These are phyloP conservation scores for Pseudogymnoascus sp. DNA, from an alignment of 2,329 filamentous ascomycete species.

Conservation along the genomic window DNA sequence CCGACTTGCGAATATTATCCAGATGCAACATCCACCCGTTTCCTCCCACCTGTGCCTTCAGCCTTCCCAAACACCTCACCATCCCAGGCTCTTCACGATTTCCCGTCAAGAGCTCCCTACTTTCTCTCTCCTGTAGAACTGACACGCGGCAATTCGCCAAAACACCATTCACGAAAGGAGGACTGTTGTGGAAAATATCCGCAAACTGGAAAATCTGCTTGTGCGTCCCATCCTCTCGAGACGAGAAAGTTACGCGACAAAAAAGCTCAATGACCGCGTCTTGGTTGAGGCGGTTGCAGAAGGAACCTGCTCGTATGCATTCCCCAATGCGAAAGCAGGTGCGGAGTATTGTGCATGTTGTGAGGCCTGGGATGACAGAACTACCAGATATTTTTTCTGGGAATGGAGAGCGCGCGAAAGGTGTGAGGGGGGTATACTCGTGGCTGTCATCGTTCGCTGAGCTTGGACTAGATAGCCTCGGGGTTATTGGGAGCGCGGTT, in stretches of 20 bases:
- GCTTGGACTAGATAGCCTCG: not conserved
- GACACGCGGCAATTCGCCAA: constrained; percentile 40
- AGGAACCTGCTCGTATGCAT: constrained; percentile 41
- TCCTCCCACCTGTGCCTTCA: constrained; percentile 36
- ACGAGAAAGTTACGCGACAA: constrained; percentile 50
- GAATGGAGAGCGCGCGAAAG: constrained; percentile 45
- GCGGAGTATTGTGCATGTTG: constrained; percentile 39
- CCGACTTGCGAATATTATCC: constrained; percentile 43
- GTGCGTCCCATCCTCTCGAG: constrained; percentile 39
- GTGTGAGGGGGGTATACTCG: constrained; percentile 28
- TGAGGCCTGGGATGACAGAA: constrained; percentile 46
- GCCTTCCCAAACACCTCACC: constrained; percentile 40
- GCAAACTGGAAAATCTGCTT: constrained; percentile 58
- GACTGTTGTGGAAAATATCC: constrained; percentile 52
- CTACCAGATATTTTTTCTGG: constrained; percentile 41
- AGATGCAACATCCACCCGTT: constrained; percentile 35
- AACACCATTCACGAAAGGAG: constrained; percentile 43
- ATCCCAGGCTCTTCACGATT: constrained; percentile 26
- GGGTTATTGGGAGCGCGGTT: not conserved
- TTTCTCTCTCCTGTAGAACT: constrained; percentile 39
- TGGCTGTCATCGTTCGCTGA: constrained; percentile 19
- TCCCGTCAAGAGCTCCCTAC: constrained; percentile 33
- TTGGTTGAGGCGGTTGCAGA: constrained; percentile 38
- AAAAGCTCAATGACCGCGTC: constrained; percentile 57
- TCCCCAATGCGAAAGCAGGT: constrained; percentile 59